phyloP scores from a whole-genome alignment of 139 green algal species.

The Mesotaenium endlicherianum region DNA sequence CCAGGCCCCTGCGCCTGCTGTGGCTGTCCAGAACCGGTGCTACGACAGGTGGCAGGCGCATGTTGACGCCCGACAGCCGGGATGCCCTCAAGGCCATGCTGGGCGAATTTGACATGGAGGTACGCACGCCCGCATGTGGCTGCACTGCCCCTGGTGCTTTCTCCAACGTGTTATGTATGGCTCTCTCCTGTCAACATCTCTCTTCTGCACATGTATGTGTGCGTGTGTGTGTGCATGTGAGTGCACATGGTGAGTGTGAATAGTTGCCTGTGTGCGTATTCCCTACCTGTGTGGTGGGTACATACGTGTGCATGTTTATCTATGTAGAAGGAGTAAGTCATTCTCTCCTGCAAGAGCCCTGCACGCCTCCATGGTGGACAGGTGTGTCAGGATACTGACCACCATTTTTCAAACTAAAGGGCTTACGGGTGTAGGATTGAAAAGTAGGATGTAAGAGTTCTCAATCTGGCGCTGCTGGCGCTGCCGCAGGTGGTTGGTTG shows the following conservation, averaged over 20 bases:
- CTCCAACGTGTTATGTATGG: background rate
- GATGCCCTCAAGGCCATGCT: background rate
- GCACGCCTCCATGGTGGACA: background rate
- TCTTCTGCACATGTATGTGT: background rate
- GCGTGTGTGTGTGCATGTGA: background rate
- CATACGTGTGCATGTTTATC: too few relatives aligned
- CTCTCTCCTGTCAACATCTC: background rate
- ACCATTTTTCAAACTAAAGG: background rate
- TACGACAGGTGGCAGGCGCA: background rate
- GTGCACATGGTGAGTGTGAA: background rate
- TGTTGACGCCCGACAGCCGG: background rate
- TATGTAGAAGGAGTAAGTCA: too few relatives aligned
- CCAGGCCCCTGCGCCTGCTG: background rate
- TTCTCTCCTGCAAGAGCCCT: background rate
- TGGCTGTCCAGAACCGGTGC: background rate
- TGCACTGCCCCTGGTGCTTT: background rate
- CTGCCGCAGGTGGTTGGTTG: background rate
- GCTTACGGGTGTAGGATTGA: too few relatives aligned
- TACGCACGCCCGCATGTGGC: background rate
- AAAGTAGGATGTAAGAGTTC: too few relatives aligned
- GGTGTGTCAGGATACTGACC: background rate
- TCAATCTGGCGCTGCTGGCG: background rate
- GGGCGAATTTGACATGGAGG: background rate
- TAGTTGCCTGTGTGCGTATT: background rate
- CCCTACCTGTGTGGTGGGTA: too few relatives aligned